Conservation (phyloP, 208 protist genomes). For the Leishmania lainsoni region DNA sequence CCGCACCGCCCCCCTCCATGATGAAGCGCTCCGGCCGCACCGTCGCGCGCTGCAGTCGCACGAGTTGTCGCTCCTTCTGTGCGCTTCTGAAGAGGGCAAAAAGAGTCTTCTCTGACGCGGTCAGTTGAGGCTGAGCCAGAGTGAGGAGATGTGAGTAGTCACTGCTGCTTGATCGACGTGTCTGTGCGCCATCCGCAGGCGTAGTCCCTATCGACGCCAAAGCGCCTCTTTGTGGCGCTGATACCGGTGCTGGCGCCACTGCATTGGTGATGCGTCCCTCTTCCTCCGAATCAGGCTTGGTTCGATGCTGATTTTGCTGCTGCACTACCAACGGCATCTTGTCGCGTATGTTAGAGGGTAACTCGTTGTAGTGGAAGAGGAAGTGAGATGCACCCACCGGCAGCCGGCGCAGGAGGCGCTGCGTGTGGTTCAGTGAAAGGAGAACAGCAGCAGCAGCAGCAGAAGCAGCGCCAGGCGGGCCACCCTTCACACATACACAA, state of each 20-base stretch:
- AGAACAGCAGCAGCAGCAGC: neutral
- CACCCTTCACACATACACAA: neutral
- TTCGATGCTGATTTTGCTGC: neutral
- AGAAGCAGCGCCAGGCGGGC: neutral
- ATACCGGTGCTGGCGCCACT: neutral
- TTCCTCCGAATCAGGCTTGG: neutral
- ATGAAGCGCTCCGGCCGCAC: neutral
- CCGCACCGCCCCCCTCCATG: neutral
- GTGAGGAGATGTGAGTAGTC: constrained; percentile 4
- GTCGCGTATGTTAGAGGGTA: constrained; percentile 40
- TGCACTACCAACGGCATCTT: constrained; percentile 17
- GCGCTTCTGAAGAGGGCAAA: constrained; percentile 16
- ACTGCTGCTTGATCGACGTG: neutral
- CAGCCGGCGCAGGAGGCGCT: constrained; percentile 51
- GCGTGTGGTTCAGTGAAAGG: constrained; percentile 30
- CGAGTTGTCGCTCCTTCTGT: constrained; percentile 8
- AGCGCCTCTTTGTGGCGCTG: neutral
- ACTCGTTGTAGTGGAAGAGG: constrained; percentile 49
- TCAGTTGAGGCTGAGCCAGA: constrained; percentile 13
- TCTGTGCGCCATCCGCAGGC: neutral
- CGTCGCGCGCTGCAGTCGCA: neutral
- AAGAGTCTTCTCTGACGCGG: neutral
- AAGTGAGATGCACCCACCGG: constrained; percentile 28
- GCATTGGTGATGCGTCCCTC: neutral
- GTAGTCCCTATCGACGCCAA: neutral